A percentile compares a stretch with the other conserved stretches of the same genome.
phyloP scores from a whole-genome alignment of 352 stramenopile species.

The Phytophthora citricola region DNA sequence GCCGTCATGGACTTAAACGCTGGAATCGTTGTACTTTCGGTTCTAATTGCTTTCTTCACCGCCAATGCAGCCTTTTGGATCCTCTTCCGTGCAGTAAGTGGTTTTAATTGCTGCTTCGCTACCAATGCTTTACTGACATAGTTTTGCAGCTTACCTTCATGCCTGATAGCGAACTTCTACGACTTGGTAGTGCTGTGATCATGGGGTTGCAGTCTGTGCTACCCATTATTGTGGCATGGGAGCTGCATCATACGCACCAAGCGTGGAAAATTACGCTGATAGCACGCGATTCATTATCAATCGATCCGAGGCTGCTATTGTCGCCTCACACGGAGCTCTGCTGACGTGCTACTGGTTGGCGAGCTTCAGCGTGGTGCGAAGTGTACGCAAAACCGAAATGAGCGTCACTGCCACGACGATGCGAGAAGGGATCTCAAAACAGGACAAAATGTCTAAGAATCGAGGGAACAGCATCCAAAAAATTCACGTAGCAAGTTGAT shows the following conservation, averaged over 20 bases:
- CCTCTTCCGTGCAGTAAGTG: conserved; percentile 57
- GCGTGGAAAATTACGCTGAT: conserved; percentile 38
- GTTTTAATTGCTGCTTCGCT: not conserved
- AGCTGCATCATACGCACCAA: conserved; percentile 42
- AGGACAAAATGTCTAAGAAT: conserved; percentile 15
- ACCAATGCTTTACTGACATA: conserved; percentile 9
- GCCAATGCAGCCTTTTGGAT: conserved; percentile 75
- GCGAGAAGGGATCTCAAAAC: conserved; percentile 25
- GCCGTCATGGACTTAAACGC: conserved; percentile 44
- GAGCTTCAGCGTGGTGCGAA: conserved; percentile 38
- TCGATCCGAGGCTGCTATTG: conserved; percentile 32
- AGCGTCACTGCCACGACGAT: conserved; percentile 18
- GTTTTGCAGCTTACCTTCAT: conserved; percentile 59
- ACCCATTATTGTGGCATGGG: conserved; percentile 66
- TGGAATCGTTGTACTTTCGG: conserved; percentile 52
- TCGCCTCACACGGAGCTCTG: conserved; percentile 54
- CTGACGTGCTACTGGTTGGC: conserved; percentile 67
- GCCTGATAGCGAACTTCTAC: conserved; percentile 52
- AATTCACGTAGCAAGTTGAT: conserved; percentile 11
- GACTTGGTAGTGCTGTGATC: conserved; percentile 57
- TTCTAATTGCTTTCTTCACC: conserved; percentile 58
- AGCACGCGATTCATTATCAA: conserved; percentile 44
- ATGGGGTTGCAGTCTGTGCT: conserved; percentile 67
- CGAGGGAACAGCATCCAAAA: conserved; percentile 21
- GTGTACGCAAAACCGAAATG: conserved; percentile 32